Percentiles rank a stretch among this genome's conserved stretches.
Evolutionary conservation across 306 rosid genomes (phyloP).

Genomic region (Castanea sativa): DNA sequence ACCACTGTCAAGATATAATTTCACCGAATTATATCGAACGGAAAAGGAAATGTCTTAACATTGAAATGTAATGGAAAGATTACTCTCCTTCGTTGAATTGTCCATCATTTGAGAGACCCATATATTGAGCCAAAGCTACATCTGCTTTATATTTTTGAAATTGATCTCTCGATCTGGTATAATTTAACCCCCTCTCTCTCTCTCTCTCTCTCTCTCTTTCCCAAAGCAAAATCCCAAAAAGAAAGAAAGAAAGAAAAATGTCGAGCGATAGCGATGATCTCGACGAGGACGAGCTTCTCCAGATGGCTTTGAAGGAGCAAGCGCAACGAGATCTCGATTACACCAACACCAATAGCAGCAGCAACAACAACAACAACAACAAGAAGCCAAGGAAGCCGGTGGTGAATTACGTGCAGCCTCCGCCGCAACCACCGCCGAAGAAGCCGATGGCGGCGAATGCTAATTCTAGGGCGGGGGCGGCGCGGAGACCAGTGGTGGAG

Average conservation of each 20-base stretch:
- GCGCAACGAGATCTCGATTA: slow-evolving; percentile 73
- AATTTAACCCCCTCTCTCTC: no score
- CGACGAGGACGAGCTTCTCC: slow-evolving; percentile 93
- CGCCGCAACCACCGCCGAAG: slow-evolving; percentile 39
- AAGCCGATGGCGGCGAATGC: slow-evolving; percentile 4
- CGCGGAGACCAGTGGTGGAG: slow-evolving; percentile 42
- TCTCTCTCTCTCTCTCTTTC: no score
- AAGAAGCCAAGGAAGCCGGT: slow-evolving; percentile 64
- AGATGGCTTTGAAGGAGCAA: slow-evolving; percentile 93
- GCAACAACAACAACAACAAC: slow-evolving; percentile 12
- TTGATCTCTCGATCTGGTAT: background rate
- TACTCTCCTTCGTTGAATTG: no score
- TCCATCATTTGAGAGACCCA: background rate
- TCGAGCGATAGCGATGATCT: slow-evolving; percentile 81
- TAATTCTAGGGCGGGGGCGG: slow-evolving; percentile 13
- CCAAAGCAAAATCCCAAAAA: no score
- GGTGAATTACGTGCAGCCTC: slow-evolving; percentile 86
- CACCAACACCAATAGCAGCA: slow-evolving; percentile 34
- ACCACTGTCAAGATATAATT: no score
- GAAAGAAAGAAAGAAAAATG: slow-evolving; percentile 31
- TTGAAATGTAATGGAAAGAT: no score
- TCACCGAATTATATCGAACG: no score
- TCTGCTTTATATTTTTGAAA: background rate
- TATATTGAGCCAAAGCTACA: slow-evolving; percentile 4
- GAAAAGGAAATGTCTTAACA: no score